Percentiles rank a stretch among this genome's conserved stretches.
These are phyloP conservation scores for Dioszegia aurantiaca DNA, from an alignment of 768 basidiomycete genomes.

Conservation along the genomic window DNA sequence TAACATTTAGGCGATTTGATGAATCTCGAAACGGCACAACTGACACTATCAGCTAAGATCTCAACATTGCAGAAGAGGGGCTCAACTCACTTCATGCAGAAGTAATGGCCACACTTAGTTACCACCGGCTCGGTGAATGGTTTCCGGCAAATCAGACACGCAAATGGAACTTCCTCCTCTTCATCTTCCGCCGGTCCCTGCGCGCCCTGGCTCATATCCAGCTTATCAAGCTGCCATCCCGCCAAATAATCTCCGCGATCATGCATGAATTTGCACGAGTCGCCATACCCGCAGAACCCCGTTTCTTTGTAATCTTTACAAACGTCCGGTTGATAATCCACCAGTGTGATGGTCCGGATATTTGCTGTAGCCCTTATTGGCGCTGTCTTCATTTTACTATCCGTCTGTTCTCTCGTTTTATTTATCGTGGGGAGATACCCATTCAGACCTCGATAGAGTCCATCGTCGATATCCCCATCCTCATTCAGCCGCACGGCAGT, in stretches of 20 bases:
- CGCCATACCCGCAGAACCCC: slow-evolving; percentile 97
- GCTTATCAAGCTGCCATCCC: slow-evolving; percentile 96
- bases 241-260: slow-evolving; percentile 88
- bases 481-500: slow-evolving; percentile 63
- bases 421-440: slow-evolving; percentile 77
- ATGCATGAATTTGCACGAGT: slow-evolving; percentile 98
- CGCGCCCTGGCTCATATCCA: slow-evolving; percentile 66
- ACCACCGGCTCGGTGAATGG: slow-evolving; percentile 92
- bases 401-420: slow-evolving; percentile 74
- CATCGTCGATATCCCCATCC: slow-evolving; percentile 71
- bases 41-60: slow-evolving; percentile 16
- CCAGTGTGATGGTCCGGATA: slow-evolving; percentile 87
- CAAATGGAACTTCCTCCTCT: slow-evolving; percentile 89
- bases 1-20: slow-evolving; percentile 85
- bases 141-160: slow-evolving; percentile 95
- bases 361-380: slow-evolving; percentile 71
- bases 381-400: slow-evolving; percentile 75
- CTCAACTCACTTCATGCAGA: slow-evolving; percentile 70
- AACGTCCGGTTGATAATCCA: slow-evolving; percentile 98
- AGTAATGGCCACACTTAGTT: slow-evolving; percentile 95
- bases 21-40: slow-evolving; percentile 90
- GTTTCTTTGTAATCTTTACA: slow-evolving; percentile 99
- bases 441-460: slow-evolving; percentile 78
- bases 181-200: slow-evolving; percentile 55
- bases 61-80: slow-evolving; percentile 1